phyloP scores from a whole-genome alignment of 495 filamentous ascomycete species.

The Hypoxylon fuscum region DNA sequence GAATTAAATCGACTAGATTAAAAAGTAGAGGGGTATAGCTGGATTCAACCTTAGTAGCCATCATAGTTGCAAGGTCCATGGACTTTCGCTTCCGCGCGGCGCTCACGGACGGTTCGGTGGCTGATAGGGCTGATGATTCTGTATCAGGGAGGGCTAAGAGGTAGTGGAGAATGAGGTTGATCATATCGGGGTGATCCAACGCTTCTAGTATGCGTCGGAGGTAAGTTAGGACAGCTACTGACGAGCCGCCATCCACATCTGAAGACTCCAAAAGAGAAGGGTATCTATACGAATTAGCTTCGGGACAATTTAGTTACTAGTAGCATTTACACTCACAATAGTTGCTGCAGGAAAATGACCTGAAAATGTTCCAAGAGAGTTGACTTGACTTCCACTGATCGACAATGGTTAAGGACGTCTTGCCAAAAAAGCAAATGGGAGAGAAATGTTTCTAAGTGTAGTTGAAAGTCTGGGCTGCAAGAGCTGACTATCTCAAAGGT shows the following conservation, averaged over 20 bases:
- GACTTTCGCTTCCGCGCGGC: constrained; percentile 84
- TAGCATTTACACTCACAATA: constrained; percentile 70
- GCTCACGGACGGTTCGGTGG: constrained; percentile 54
- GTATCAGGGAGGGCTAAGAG: constrained; percentile 78
- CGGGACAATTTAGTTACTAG: neutral
- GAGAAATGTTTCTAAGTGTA: constrained; percentile 89
- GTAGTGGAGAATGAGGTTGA: constrained; percentile 93
- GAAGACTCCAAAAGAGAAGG: constrained; percentile 96
- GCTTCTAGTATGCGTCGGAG: constrained; percentile 88
- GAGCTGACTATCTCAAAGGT: constrained; percentile 74
- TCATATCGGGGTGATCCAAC: constrained; percentile 89
- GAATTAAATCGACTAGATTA: constrained; percentile 90
- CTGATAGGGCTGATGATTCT: constrained; percentile 18
- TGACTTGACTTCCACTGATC: constrained; percentile 87
- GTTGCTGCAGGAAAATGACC: constrained; percentile 92
- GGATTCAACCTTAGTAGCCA: constrained; percentile 71
- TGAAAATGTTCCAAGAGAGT: constrained; percentile 97
- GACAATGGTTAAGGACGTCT: constrained; percentile 94
- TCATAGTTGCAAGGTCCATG: constrained; percentile 81
- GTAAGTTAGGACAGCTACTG: constrained; percentile 94
- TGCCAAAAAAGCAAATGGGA: constrained; percentile 98
- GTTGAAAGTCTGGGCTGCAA: constrained; percentile 73
- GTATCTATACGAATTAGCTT: constrained; percentile 66
- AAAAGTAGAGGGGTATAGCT: constrained; percentile 86
- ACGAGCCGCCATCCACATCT: constrained; percentile 94